phyloP scores from a whole-genome alignment of 306 rosid species.

The Cicer pinnatifidum region DNA sequence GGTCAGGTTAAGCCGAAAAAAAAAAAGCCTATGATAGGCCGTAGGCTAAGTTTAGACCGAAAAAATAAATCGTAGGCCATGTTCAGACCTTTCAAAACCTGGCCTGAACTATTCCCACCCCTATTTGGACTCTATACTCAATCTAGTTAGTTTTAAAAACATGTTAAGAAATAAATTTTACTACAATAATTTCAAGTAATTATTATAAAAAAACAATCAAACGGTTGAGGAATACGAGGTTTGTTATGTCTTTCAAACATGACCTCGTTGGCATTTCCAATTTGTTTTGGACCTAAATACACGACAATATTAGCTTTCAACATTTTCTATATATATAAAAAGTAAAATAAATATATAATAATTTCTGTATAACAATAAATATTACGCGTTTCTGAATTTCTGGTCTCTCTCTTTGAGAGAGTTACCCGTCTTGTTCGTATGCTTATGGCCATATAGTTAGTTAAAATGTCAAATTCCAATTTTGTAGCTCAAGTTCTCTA shows the following conservation, averaged over 20 bases:
- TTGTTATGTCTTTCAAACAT: neutral
- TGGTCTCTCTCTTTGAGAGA: neutral
- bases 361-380: neutral
- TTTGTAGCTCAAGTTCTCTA: conserved; percentile 42
- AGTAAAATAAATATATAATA: neutral
- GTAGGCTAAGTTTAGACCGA: too few relatives aligned
- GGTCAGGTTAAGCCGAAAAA: too few relatives aligned
- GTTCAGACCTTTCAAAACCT: too few relatives aligned
- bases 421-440: neutral
- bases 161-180: neutral
- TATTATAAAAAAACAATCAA: neutral
- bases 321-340: neutral
- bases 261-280: neutral
- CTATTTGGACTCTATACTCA: too few relatives aligned
- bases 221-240: neutral
- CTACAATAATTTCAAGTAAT: neutral
- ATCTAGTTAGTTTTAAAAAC: neutral
- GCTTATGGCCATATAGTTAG: neutral
- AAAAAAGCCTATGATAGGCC: too few relatives aligned
- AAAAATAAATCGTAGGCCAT: too few relatives aligned
- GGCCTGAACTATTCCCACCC: too few relatives aligned
- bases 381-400: neutral
- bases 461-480: neutral
- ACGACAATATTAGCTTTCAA: neutral
- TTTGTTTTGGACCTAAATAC: neutral